phyloP scores from a whole-genome alignment of 1,284 basidiomycete genomes.

The Irpex rosettiformis region DNA sequence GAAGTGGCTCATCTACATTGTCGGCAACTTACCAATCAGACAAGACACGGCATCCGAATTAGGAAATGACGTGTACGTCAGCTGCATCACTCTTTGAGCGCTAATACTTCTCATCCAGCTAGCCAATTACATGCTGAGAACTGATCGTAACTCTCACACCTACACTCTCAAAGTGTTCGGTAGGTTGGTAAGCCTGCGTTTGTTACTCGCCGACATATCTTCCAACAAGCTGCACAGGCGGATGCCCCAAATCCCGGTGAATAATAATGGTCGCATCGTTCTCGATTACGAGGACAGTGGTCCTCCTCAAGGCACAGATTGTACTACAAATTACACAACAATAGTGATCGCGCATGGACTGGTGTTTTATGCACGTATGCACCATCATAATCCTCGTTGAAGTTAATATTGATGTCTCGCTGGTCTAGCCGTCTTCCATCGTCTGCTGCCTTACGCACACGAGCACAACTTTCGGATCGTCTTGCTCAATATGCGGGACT shows the following conservation, averaged over 20 bases:
- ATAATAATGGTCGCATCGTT: constrained; percentile 3
- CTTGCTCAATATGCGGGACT: constrained; percentile 18
- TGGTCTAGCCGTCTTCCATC: constrained; percentile 4
- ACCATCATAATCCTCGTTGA: constrained; percentile 61
- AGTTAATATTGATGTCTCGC: background rate
- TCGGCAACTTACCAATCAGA: background rate
- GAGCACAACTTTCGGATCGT: constrained; percentile 15
- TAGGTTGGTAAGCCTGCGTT: no score
- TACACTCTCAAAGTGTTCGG: no score
- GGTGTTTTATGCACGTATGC: constrained; percentile 15
- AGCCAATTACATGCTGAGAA: no score
- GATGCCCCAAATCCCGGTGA: constrained; percentile 7
- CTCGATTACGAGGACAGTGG: constrained; percentile 8
- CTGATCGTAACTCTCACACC: no score
- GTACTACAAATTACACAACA: constrained; percentile 71
- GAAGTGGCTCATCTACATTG: background rate
- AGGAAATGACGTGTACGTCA: background rate
- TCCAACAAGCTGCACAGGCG: background rate
- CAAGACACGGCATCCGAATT: background rate
- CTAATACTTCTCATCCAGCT: no score
- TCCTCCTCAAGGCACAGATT: constrained; percentile 17
- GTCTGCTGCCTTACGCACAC: constrained; percentile 13
- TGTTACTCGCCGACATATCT: no score
- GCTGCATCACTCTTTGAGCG: background rate
- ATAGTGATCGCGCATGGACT: constrained; percentile 74